Evolutionary conservation across 2,329 filamentous ascomycete species (phyloP).

Genomic region (Neurospora sp.): DNA sequence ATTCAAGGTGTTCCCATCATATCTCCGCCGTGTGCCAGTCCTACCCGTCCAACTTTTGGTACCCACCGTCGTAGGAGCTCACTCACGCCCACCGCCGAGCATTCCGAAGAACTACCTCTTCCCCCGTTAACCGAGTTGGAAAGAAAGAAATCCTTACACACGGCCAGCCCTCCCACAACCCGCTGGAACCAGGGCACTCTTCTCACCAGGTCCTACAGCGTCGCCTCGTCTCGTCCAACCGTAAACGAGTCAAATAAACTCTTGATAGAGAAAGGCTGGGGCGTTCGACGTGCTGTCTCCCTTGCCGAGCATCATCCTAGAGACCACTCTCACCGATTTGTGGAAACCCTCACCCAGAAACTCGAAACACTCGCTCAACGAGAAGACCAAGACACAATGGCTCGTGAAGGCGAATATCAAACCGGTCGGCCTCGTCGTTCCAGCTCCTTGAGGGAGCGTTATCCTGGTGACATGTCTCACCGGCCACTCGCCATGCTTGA

Average conservation of each 20-base stretch:
- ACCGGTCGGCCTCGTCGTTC: constrained; percentile 14
- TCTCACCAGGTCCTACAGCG: constrained; percentile 16
- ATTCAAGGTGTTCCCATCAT: constrained; percentile 21
- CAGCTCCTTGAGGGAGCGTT: constrained; percentile 46
- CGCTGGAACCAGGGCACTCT: constrained; percentile 22
- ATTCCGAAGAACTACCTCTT: constrained; percentile 9
- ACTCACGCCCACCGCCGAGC: constrained; percentile 4
- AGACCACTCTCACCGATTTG: constrained; percentile 52
- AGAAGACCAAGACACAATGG: neutral
- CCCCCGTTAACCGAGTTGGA: constrained; percentile 11
- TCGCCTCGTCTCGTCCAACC: constrained; percentile 11
- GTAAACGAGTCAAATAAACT: constrained; percentile 2
- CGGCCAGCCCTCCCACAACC: constrained; percentile 15
- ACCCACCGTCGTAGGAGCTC: neutral
- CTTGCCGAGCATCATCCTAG: constrained; percentile 49
- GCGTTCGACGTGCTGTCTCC: constrained; percentile 27
- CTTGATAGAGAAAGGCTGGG: constrained; percentile 11
- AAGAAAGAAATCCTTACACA: constrained; percentile 13
- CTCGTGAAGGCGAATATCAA: constrained; percentile 4
- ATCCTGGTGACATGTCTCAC: constrained; percentile 53
- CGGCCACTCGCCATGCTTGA: constrained; percentile 58
- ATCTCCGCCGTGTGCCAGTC: constrained; percentile 44
- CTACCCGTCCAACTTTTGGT: constrained; percentile 33
- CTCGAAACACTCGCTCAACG: constrained; percentile 16
- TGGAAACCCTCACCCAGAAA: constrained; percentile 55